Base-by-base conservation (phyloP, 2,329 filamentous ascomycete species). In the Epichloe gansuensis region DNA sequence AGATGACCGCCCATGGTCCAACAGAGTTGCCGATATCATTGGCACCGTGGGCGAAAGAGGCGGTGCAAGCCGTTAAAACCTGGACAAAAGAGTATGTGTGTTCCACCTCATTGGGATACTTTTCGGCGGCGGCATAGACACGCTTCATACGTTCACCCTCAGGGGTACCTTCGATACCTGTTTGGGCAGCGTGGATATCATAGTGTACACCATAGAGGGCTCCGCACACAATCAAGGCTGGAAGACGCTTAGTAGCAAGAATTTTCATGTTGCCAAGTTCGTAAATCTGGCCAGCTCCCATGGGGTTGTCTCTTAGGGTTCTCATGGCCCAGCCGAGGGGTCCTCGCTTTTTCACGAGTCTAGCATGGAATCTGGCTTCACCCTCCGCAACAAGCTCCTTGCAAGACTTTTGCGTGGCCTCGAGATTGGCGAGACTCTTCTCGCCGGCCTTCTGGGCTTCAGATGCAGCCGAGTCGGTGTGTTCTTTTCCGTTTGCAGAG, bases 251-350 rank as follows among this genome's bases (percentile, higher is more conserved):
- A 54, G 73, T 84, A 54, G 73, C 23, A 23, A 82, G 53, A 49
- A 77, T 76, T 62, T 75, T 77, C 55, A 90, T 71, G 75, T 91
- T 91, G 69, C 81, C 72, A 21, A 75, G 59, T 69, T 91, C 87
- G 70, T 91, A 88, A 56, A 90, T 77, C 61, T 82, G 74, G 51
- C 87, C 87, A 21, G 81, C 66, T 17, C 84, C 83, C 69, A 88
- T 78, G 46, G 80, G 84, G 72, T 89, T 86, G 61, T 85, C 74
- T 62, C 80, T 84, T 17, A 90, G 80, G 50, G 74, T 79, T 59
- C 87, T 84, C 83, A 91, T 87, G 40, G 84, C 87, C 87, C 87
- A 90, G 60, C 82, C 87, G 15, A 91, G 74, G 49, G 84, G 85
- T 31, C 86, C 84, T 2, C 71, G 70, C 53, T 74, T 75, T 66